Percentiles rank a stretch among this genome's conserved stretches.
Conservation (phyloP, 2,329 filamentous ascomycete species). For the Epichloe sibirici region DNA sequence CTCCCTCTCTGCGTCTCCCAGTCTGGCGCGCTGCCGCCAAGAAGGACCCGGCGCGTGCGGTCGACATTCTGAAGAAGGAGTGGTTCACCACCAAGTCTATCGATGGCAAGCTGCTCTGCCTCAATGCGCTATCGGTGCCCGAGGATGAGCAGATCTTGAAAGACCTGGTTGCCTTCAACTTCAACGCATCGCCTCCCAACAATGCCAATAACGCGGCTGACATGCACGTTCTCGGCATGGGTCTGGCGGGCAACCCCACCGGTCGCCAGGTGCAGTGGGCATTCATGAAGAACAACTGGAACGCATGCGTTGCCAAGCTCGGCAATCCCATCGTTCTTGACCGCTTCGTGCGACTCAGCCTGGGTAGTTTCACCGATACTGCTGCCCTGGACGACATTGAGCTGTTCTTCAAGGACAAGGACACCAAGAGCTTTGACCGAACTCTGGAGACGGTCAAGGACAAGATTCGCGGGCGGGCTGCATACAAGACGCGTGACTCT, state of each 20-base stretch:
- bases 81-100: slow-evolving; percentile 73
- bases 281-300: slow-evolving; percentile 78
- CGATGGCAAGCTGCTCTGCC: slow-evolving; percentile 80
- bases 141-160: slow-evolving; percentile 56
- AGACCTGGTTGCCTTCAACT: slow-evolving; percentile 64
- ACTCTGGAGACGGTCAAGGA: slow-evolving; percentile 78
- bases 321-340: slow-evolving; percentile 81
- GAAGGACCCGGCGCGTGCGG: slow-evolving; percentile 52
- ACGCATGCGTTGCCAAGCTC: slow-evolving; percentile 56
- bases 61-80: slow-evolving; percentile 70
- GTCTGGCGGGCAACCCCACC: slow-evolving; percentile 60
- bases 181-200: slow-evolving; percentile 45
- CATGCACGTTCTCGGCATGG: slow-evolving; percentile 67
- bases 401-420: slow-evolving; percentile 74
- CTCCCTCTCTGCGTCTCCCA: slow-evolving; percentile 68
- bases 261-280: slow-evolving; percentile 70
- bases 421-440: slow-evolving; percentile 76
- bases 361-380: slow-evolving; percentile 66
- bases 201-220: slow-evolving; percentile 73
- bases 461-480: slow-evolving; percentile 70
- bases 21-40: slow-evolving; percentile 72
- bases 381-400: slow-evolving; percentile 64
- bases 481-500: slow-evolving; percentile 69
- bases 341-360: slow-evolving; percentile 67
- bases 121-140: slow-evolving; percentile 63